Evolutionary conservation across 2,329 filamentous ascomycete species (phyloP).

Genomic region (Cladosporium phlei): DNA sequence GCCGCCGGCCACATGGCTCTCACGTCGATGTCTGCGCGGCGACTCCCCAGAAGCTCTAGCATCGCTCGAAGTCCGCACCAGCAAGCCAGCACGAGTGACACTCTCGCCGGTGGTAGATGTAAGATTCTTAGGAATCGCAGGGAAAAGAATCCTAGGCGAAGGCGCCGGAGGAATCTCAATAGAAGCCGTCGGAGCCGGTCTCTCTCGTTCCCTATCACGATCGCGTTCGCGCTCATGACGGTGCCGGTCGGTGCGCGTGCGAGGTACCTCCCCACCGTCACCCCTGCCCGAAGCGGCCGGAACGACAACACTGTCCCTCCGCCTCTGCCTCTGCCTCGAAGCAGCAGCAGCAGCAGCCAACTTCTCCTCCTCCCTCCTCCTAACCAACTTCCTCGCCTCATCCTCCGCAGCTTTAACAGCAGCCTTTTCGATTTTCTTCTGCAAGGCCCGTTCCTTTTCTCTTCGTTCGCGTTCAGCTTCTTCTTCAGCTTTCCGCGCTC

Average conservation of each 20-base stretch:
- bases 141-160: conserved; percentile 4
- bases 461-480: background rate
- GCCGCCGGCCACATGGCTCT: background rate
- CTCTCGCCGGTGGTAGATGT: conserved; percentile 5
- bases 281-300: too few species aligned
- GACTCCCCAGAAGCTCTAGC: background rate
- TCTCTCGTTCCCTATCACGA: background rate
- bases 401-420: conserved; percentile 7
- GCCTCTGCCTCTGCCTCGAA: background rate
- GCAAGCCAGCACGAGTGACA: conserved; percentile 4
- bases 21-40: background rate
- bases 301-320: conserved; percentile 12
- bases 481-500: conserved; percentile 6
- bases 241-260: too few species aligned
- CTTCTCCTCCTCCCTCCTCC: conserved; percentile 8
- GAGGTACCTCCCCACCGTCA: too few species aligned
- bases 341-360: too few species aligned
- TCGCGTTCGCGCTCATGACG: too few species aligned
- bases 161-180: too few species aligned
- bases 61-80: conserved; percentile 6
- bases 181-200: background rate
- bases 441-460: background rate
- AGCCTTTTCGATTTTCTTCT: conserved; percentile 5
- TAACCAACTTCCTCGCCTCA: conserved; percentile 5
- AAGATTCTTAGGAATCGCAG: background rate